phyloP scores from a whole-genome alignment of 441 rosid genomes.

The Populus hybrid region DNA sequence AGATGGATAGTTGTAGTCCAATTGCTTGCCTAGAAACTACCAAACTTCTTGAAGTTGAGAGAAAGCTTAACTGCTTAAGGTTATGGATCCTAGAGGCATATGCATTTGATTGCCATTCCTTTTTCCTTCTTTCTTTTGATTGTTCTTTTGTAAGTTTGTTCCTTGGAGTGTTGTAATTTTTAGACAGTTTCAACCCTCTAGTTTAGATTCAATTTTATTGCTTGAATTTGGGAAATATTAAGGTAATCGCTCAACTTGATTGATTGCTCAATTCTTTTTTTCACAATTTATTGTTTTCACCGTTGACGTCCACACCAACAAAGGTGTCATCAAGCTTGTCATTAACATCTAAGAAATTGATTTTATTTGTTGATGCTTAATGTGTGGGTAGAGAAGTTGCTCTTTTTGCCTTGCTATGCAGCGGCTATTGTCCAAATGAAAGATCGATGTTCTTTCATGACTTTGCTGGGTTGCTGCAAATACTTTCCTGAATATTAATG shows the following conservation, averaged over 20 bases:
- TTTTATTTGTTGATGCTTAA: too few relatives aligned
- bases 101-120: not conserved
- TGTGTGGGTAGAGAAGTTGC: not conserved
- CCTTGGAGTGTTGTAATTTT: conserved; percentile 11
- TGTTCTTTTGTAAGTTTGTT: conserved; percentile 19
- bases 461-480: not conserved
- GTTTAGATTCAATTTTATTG: conserved; percentile 18
- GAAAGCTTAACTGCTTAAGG: not conserved
- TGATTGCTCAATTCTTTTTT: not conserved
- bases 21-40: conserved; percentile 9
- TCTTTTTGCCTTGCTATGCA: not conserved
- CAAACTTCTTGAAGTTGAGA: conserved; percentile 10
- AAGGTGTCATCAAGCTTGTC: not conserved
- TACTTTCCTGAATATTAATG: not conserved
- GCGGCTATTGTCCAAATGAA: not conserved
- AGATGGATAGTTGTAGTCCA: conserved; percentile 4
- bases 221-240: conserved; percentile 19
- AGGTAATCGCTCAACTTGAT: conserved; percentile 15
- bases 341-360: not conserved
- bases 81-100: not conserved
- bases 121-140: not conserved
- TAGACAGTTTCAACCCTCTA: conserved; percentile 19
- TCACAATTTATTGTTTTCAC: not conserved
- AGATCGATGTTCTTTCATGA: not conserved
- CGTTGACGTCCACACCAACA: not conserved